Conservation (phyloP, 306 rosid genomes). For the Acacia confusa region DNA sequence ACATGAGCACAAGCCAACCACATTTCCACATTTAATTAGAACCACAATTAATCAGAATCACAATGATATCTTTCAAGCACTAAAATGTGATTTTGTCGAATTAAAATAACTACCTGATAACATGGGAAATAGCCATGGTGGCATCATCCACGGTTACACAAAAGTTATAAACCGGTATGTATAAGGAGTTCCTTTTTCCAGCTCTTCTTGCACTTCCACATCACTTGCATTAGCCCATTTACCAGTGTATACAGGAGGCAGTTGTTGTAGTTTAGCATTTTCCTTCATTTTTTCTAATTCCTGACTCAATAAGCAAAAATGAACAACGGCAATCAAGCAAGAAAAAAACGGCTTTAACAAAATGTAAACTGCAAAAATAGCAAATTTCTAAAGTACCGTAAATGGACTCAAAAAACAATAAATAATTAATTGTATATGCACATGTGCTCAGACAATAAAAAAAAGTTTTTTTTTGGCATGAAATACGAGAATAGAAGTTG, state of each 20-base stretch:
- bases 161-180: conserved; percentile 72
- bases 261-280: conserved; percentile 64
- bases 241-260: conserved; percentile 90
- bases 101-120: conserved; percentile 64
- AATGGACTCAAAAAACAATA: no score
- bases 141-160: conserved; percentile 99
- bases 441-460: no score
- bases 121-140: conserved; percentile 98
- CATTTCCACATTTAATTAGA: no score
- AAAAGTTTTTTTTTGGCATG: no score
- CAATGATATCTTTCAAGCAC: neutral
- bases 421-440: no score
- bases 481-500: no score
- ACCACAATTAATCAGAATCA: neutral
- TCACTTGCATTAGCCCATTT: conserved; percentile 78
- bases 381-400: no score
- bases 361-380: conserved; percentile 2
- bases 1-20: no score
- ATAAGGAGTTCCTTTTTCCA: conserved; percentile 69
- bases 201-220: conserved; percentile 66
- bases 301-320: conserved; percentile 36
- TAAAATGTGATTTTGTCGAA: neutral
- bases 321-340: neutral
- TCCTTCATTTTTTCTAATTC: conserved; percentile 95
- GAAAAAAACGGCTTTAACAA: conserved; percentile 1